Evolutionary conservation across 2,329 filamentous ascomycete species (phyloP).

Genomic region (Colletotrichum musae): DNA sequence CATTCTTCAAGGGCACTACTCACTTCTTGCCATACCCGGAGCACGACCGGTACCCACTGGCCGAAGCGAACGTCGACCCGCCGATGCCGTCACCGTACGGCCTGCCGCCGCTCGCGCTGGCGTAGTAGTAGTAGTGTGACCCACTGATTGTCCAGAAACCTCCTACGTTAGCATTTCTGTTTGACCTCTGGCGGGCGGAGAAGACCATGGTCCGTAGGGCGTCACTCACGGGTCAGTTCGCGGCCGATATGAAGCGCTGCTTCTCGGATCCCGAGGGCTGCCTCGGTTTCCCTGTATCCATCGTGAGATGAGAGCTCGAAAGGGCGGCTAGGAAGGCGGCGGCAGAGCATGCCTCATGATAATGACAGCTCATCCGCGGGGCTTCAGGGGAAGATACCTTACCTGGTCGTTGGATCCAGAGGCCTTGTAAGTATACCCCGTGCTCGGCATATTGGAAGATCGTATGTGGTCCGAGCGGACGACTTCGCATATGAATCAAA

Average conservation of each 20-base stretch:
- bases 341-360: not conserved
- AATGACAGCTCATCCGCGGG: not conserved
- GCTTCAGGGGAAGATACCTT: slow-evolving; percentile 36
- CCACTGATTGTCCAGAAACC: slow-evolving; percentile 62
- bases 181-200: no score
- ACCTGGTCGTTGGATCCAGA: slow-evolving; percentile 76
- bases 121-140: slow-evolving; percentile 76
- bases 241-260: slow-evolving; percentile 61
- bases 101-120: slow-evolving; percentile 73
- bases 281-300: slow-evolving; percentile 75
- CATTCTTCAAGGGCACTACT: not conserved
- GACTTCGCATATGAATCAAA: no score
- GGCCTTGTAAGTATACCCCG: slow-evolving; percentile 60
- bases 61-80: slow-evolving; percentile 73
- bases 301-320: not conserved
- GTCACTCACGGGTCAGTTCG: not conserved
- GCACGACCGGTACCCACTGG: slow-evolving; percentile 55
- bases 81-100: slow-evolving; percentile 76
- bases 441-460: slow-evolving; percentile 39
- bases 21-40: slow-evolving; percentile 39
- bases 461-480: not conserved
- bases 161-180: slow-evolving; percentile 1
- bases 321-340: not conserved
- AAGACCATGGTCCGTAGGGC: not conserved
- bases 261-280: slow-evolving; percentile 74